These are phyloP conservation scores for Urochloa ruziziensis DNA, from an alignment of 176 grass and related monocot species.

Conservation along the genomic window DNA sequence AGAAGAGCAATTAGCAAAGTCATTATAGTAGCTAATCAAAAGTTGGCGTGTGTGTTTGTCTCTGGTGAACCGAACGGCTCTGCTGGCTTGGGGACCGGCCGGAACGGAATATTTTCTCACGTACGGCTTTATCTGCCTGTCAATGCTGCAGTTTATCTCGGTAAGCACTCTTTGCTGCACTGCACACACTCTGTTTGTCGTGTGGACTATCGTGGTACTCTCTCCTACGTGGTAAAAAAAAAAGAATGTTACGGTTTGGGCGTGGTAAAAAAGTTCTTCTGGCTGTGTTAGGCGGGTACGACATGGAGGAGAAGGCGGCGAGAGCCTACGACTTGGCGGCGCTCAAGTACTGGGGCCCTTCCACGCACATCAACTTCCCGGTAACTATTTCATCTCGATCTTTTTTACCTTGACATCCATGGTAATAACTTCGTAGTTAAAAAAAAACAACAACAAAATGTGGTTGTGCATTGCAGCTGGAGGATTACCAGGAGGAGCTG, in stretches of 20 bases:
- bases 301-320: slow-evolving; percentile 99
- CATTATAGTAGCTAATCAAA: not conserved
- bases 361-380: slow-evolving; percentile 97
- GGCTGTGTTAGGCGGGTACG: slow-evolving; percentile 72
- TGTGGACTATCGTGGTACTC: too few species aligned
- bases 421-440: slow-evolving; percentile 9
- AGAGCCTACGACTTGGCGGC: slow-evolving; percentile 96
- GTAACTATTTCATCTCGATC: not conserved
- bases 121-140: not conserved
- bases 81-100: not conserved
- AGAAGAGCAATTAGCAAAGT: not conserved
- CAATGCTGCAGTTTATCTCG: slow-evolving; percentile 20
- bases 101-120: not conserved
- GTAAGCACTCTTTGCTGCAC: slow-evolving; percentile 20
- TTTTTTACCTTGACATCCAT: not conserved
- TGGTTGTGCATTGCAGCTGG: slow-evolving; percentile 40
- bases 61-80: not conserved
- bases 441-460: not conserved
- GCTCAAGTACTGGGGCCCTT: slow-evolving; percentile 98
- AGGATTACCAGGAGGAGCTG: slow-evolving; percentile 88
- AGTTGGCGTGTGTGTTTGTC: not conserved
- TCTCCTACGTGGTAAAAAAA: not conserved
- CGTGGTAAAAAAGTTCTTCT: not conserved
- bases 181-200: not conserved
- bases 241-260: not conserved